Evolutionary conservation across 768 basidiomycete species (phyloP).

Genomic region (Phanerodontia chrysosporium): DNA sequence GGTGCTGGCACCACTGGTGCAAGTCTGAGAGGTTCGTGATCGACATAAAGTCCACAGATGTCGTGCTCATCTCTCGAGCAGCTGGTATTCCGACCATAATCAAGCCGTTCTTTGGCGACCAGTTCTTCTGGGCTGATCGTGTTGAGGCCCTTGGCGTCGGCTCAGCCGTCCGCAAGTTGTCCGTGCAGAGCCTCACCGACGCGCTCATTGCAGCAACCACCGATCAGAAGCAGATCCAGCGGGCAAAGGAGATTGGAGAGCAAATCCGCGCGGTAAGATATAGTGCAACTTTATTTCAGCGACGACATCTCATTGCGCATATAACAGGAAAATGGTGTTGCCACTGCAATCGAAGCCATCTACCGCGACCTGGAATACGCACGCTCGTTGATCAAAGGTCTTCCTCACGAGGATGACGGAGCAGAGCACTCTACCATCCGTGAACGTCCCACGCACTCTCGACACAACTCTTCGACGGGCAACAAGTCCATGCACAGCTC

Average conservation of each 20-base stretch:
- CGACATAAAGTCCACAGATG: background rate
- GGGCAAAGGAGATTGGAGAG: constrained; percentile 82
- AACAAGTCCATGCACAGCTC: constrained; percentile 21
- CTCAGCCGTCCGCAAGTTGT: constrained; percentile 81
- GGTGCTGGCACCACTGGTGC: constrained; percentile 97
- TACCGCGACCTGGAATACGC: constrained; percentile 97
- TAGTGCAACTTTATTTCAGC: constrained; percentile 18
- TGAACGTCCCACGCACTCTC: constrained; percentile 13
- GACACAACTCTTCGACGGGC: constrained; percentile 12
- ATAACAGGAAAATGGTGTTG: constrained; percentile 87
- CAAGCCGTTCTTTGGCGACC: constrained; percentile 96
- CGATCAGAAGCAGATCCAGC: constrained; percentile 82
- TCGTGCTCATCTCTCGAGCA: constrained; percentile 21
- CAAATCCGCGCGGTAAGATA: constrained; percentile 81
- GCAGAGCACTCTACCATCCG: constrained; percentile 34
- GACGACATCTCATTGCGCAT: background rate
- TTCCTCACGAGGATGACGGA: constrained; percentile 23
- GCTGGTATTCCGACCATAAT: constrained; percentile 95
- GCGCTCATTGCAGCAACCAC: constrained; percentile 81
- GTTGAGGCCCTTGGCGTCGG: constrained; percentile 96
- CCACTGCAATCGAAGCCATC: constrained; percentile 89
- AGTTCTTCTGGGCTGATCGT: constrained; percentile 96
- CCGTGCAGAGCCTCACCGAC: constrained; percentile 69
- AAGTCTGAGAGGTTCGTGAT: constrained; percentile 72
- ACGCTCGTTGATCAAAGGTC: constrained; percentile 74